Percentiles rank a stretch among this genome's conserved stretches.
Evolutionary conservation across 805 yeast species (phyloP).

Genomic region (Candida verbasci): DNA sequence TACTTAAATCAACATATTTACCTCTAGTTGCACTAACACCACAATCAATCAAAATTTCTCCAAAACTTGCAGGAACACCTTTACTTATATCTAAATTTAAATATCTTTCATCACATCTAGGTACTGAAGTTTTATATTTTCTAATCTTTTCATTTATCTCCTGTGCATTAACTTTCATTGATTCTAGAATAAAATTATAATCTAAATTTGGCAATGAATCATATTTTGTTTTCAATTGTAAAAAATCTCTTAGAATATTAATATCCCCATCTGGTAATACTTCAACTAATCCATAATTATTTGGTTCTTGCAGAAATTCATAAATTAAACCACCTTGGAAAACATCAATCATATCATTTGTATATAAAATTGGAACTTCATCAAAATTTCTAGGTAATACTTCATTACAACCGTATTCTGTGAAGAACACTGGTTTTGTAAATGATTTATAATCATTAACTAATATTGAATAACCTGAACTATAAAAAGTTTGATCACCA

Average conservation of each 20-base stretch:
- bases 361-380: slow-evolving; percentile 67
- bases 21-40: slow-evolving; percentile 53
- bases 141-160: slow-evolving; percentile 17
- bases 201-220: slow-evolving; percentile 27
- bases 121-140: slow-evolving; percentile 15
- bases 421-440: slow-evolving; percentile 76
- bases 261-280: slow-evolving; percentile 39
- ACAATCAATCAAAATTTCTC: slow-evolving; percentile 38
- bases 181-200: slow-evolving; percentile 16
- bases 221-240: slow-evolving; percentile 41
- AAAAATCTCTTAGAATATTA: slow-evolving; percentile 40
- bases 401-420: slow-evolving; percentile 86
- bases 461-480: slow-evolving; percentile 66
- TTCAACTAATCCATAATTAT: slow-evolving; percentile 73
- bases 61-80: slow-evolving; percentile 43
- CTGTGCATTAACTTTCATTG: slow-evolving; percentile 21
- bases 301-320: slow-evolving; percentile 74
- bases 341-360: slow-evolving; percentile 65
- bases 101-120: slow-evolving; percentile 30
- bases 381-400: slow-evolving; percentile 75
- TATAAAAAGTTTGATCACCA: slow-evolving; percentile 77
- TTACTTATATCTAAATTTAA: slow-evolving; percentile 34
- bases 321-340: slow-evolving; percentile 86
- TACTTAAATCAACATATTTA: slow-evolving; percentile 40
- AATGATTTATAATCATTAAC: slow-evolving; percentile 66